Percentiles rank a stretch among this genome's conserved stretches.
These are phyloP conservation scores for Hyaloraphidium curvatum DNA, from an alignment of 192 early-diverging fungal genomes.

Conservation along the genomic window DNA sequence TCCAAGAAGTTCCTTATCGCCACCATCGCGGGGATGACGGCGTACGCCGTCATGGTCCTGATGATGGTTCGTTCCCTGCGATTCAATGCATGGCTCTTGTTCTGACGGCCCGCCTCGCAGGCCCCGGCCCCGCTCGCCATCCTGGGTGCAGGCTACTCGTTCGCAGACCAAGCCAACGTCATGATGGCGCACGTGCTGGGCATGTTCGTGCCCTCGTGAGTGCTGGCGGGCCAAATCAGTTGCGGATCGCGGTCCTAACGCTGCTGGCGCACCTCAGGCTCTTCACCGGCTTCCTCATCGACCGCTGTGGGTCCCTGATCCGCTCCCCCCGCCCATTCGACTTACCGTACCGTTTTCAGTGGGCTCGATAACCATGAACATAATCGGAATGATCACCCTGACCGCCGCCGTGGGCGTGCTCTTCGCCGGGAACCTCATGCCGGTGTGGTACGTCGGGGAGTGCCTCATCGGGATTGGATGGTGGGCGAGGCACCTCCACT, in stretches of 20 bases:
- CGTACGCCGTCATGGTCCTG: not conserved
- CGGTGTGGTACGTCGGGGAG: not conserved
- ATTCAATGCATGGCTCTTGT: not conserved
- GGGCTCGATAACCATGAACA: too few relatives aligned
- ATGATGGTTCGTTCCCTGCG: too few relatives aligned
- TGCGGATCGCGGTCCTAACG: too few relatives aligned
- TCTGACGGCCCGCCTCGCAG: not conserved
- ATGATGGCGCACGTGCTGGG: slow-evolving; percentile 3
- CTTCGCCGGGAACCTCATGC: not conserved
- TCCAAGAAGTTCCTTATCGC: slow-evolving; percentile 1
- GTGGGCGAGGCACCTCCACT: too few relatives aligned
- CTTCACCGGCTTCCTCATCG: not conserved
- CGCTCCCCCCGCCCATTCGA: too few relatives aligned
- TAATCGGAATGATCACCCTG: not conserved
- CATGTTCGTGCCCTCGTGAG: too few relatives aligned
- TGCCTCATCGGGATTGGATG: not conserved
- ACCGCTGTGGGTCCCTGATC: not conserved
- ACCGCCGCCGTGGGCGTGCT: not conserved
- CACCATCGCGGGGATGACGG: not conserved
- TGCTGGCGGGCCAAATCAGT: too few relatives aligned
- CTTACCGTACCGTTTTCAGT: too few relatives aligned
- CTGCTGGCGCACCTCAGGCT: too few relatives aligned
- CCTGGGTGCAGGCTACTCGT: not conserved
- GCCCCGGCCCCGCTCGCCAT: slow-evolving; percentile 1
- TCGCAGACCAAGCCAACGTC: not conserved